Conservation (phyloP, 2,329 filamentous ascomycete species). For the Helotiales sp. region DNA sequence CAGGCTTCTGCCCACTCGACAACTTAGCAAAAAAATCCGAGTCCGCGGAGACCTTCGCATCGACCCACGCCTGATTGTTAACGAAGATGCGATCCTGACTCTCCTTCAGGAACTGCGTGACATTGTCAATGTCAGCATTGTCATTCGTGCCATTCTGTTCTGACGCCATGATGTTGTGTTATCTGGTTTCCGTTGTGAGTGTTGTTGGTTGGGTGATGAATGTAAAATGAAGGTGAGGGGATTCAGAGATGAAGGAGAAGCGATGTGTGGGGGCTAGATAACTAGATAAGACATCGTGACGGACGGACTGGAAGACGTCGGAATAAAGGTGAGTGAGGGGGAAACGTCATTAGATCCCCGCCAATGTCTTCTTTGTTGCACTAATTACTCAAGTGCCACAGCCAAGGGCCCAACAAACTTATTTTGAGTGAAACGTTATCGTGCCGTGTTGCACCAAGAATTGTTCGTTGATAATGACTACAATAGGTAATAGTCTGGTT, state of each 20-base stretch:
- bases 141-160: background rate
- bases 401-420: slow-evolving; percentile 1
- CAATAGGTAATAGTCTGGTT: too few species aligned
- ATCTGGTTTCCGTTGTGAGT: background rate
- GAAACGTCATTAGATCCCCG: background rate
- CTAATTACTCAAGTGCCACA: background rate
- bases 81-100: slow-evolving; percentile 69
- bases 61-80: slow-evolving; percentile 70
- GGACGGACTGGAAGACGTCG: background rate
- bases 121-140: background rate
- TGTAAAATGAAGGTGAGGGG: background rate
- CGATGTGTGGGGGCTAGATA: background rate
- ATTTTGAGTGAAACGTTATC: background rate
- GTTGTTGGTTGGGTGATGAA: background rate
- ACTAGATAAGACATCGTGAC: background rate
- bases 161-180: background rate
- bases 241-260: background rate
- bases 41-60: slow-evolving; percentile 60
- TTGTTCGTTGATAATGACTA: background rate
- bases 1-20: slow-evolving; percentile 66
- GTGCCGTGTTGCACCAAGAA: background rate
- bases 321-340: background rate
- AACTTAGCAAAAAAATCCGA: slow-evolving; percentile 70
- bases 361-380: background rate
- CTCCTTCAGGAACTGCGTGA: slow-evolving; percentile 15